Evolutionary conservation across 78 protist species (phyloP), one percentile per base, ranked within the genome.

Genomic region (Polysphondylium violaceum): DNA sequence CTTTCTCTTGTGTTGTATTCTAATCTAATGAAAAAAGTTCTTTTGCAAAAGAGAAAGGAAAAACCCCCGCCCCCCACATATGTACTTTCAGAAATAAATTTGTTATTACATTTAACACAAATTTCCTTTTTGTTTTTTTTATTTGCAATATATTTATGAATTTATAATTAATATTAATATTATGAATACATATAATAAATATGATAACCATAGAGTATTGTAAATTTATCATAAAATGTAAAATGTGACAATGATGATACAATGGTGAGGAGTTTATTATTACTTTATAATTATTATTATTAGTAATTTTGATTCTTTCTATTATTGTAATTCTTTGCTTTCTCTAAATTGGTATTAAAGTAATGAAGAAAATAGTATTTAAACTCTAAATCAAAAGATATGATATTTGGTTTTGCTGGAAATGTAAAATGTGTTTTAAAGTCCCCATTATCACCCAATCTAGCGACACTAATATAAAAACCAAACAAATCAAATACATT

Each of bases 291-390:
- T n/a, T n/a, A n/a, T n/a, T n/a, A n/a, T n/a, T n/a, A n/a, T n/a
- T n/a, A n/a, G n/a, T n/a, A n/a, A n/a, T n/a, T n/a, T n/a, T n/a
- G n/a, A n/a, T 55, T 58, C 25, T 58, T 31, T 33, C 31, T 61
- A 2, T 61, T 61, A 33, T 29, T 3, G 27, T 61, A 14, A 17
- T 25, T n/a, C 31, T 61, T 31, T 61, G 27, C 12, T 61, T 61
- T 31, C 31, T 61, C 31, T 14, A 33, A 27, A 1, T 65, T 38
- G 4, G 16, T 31, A 31, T 35, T 31, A 75, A 76, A 76, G 9
- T 61, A 61, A 76, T 76, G 86, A 19, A 76, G n/a, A 29, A 76
- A 60, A 44, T 76, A 76, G 44, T 60, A 76, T 43, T 29, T 63
- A 44, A 75, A 16, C 40, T 75, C 86, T 0, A 61, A 11, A n/a